Conservation (phyloP, 305 asterid species). For the Fraxinus floribunda region DNA sequence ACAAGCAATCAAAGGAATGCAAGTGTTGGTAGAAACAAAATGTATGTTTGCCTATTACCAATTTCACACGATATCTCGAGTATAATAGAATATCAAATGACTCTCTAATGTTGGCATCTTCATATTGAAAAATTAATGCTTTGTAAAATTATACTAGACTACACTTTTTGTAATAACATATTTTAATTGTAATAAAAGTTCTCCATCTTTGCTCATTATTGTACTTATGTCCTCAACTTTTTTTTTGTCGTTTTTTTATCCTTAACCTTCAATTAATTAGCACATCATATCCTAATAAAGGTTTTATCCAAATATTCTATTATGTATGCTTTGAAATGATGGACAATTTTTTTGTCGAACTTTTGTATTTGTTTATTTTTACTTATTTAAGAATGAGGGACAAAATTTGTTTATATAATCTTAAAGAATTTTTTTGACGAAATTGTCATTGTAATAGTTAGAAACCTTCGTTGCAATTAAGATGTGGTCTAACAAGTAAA, state of each 20-base stretch:
- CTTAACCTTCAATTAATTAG: background rate
- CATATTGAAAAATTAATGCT: background rate
- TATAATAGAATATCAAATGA: background rate
- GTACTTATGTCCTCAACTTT: background rate
- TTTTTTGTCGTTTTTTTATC: background rate
- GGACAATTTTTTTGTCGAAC: background rate
- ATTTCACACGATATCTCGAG: background rate
- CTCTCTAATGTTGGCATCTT: constrained; percentile 24
- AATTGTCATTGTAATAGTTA: too few species aligned
- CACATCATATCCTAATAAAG: background rate
- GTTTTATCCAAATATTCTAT: background rate
- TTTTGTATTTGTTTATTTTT: too few species aligned
- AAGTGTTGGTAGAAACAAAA: background rate
- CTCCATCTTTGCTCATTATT: background rate
- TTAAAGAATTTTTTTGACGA: too few species aligned
- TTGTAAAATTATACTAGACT: background rate
- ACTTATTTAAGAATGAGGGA: background rate
- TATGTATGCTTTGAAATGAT: background rate
- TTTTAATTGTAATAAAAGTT: too few species aligned
- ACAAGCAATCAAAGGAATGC: background rate
- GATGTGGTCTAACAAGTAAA: too few species aligned
- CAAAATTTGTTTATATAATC: too few species aligned
- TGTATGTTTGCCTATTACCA: background rate
- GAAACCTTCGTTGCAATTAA: too few species aligned
- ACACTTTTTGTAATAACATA: too few species aligned